Conservation (phyloP, 2,329 filamentous ascomycete species). For the Penicillium polonicum region DNA sequence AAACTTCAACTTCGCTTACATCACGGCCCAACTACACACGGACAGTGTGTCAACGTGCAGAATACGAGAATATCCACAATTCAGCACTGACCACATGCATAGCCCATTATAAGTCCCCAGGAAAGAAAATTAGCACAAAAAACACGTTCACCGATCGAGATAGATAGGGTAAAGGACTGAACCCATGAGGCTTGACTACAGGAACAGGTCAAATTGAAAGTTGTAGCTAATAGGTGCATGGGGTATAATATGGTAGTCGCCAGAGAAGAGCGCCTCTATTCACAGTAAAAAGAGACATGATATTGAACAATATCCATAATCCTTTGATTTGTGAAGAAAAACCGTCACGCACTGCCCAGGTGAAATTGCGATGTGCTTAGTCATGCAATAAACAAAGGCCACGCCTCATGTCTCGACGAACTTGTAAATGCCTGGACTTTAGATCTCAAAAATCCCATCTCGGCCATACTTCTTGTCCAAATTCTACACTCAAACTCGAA, state of each 20-base stretch:
- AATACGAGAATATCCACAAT: constrained; percentile 3
- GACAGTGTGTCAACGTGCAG: background rate
- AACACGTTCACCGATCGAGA: background rate
- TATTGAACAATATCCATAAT: background rate
- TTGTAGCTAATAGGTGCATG: background rate
- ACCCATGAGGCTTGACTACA: background rate
- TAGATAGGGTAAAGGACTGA: background rate
- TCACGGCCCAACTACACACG: too few relatives aligned
- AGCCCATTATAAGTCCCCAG: background rate
- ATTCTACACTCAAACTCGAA: background rate
- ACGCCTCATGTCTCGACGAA: background rate
- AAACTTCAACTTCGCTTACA: background rate
- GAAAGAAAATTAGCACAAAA: background rate
- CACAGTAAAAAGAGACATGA: background rate
- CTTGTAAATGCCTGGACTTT: background rate
- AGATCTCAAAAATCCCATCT: background rate
- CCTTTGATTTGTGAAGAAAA: background rate
- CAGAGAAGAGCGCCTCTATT: background rate
- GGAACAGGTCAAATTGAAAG: background rate
- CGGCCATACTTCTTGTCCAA: background rate
- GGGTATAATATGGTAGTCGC: background rate
- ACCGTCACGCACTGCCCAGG: background rate
- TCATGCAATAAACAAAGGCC: background rate
- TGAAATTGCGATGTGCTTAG: background rate
- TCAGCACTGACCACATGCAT: background rate